A percentile compares a stretch with the other conserved stretches of the same genome.
Conservation (phyloP, 371 early-diverging fungal genomes). For the Capillidium heterosporum region DNA sequence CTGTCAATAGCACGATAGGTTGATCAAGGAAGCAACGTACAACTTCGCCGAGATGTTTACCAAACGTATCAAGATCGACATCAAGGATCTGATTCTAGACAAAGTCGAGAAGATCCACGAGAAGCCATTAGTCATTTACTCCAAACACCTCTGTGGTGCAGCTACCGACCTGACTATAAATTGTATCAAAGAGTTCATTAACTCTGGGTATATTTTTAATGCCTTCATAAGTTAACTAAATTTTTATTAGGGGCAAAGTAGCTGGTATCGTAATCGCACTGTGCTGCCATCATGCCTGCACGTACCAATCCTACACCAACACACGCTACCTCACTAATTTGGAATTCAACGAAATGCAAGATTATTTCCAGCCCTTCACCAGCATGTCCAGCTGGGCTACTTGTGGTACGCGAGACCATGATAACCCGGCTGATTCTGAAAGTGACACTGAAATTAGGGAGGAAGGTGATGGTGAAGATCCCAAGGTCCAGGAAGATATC, state of each 20-base stretch:
- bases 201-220: conserved; percentile 9
- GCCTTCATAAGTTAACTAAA: background rate
- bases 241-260: conserved; percentile 19
- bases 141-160: conserved; percentile 85
- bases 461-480: conserved; percentile 15
- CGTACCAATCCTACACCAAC: conserved; percentile 55
- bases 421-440: background rate
- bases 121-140: conserved; percentile 40
- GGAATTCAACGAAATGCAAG: conserved; percentile 20
- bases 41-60: conserved; percentile 18
- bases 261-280: conserved; percentile 66
- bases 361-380: conserved; percentile 34
- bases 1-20: conserved; percentile 19
- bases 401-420: conserved; percentile 18
- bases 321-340: conserved; percentile 26
- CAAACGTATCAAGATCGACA: conserved; percentile 54
- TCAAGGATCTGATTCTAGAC: conserved; percentile 51
- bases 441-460: conserved; percentile 6
- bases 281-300: conserved; percentile 80
- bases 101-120: conserved; percentile 12
- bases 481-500: conserved; percentile 13
- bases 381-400: conserved; percentile 60
- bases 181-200: conserved; percentile 40
- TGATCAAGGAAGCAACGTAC: conserved; percentile 14
- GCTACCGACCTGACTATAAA: conserved; percentile 77